Evolutionary conservation across 257 asterid species (phyloP).

Genomic region (Buddleja alternifolia): DNA sequence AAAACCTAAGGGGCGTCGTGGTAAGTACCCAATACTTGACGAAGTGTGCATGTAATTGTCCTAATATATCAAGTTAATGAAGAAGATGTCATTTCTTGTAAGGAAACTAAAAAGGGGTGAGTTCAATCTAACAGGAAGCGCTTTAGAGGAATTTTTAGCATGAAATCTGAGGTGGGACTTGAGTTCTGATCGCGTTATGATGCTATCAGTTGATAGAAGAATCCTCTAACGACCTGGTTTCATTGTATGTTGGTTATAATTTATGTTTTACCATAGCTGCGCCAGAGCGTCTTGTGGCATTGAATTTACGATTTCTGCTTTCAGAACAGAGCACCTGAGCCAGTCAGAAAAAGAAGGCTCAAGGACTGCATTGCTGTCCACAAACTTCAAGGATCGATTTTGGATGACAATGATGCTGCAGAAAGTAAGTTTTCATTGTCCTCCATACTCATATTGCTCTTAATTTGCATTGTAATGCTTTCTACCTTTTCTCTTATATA

Average conservation of each 20-base stretch:
- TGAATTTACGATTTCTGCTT: slow-evolving; percentile 29
- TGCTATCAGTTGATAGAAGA: slow-evolving; percentile 80
- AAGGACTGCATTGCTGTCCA: slow-evolving; percentile 79
- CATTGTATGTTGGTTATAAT: slow-evolving; percentile 52
- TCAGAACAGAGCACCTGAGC: slow-evolving; percentile 60
- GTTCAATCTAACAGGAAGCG: not conserved
- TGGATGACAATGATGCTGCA: slow-evolving; percentile 74
- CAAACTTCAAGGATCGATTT: slow-evolving; percentile 55
- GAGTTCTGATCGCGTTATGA: slow-evolving; percentile 26
- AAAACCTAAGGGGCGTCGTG: too few species aligned
- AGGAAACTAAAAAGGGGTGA: not conserved
- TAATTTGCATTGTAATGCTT: too few species aligned
- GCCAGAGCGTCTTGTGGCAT: slow-evolving; percentile 19
- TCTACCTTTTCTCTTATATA: too few species aligned
- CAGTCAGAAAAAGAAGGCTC: slow-evolving; percentile 53
- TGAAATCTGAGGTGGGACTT: not conserved
- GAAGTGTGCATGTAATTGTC: too few species aligned
- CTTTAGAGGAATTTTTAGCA: not conserved
- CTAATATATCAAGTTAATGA: not conserved
- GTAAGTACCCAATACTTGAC: too few species aligned
- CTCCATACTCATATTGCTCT: too few species aligned
- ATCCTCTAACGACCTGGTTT: slow-evolving; percentile 48
- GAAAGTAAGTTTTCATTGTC: too few species aligned
- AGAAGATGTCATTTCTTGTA: not conserved
- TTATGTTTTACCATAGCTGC: slow-evolving; percentile 3